These are phyloP conservation scores for Trypanosomatidae sp. DNA, from an alignment of 208 protist species.

Conservation along the genomic window DNA sequence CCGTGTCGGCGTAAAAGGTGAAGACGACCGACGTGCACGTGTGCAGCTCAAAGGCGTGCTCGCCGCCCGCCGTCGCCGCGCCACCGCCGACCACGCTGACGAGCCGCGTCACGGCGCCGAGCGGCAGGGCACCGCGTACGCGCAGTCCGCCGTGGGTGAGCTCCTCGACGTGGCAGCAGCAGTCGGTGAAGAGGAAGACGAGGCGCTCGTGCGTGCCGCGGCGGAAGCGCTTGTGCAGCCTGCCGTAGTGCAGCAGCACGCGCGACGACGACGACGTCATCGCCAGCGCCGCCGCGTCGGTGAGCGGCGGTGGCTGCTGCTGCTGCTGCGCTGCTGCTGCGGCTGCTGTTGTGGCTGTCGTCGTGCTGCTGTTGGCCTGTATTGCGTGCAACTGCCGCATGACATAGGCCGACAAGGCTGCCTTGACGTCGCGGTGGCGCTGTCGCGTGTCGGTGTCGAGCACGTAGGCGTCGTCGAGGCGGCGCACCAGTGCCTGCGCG, in stretches of 20 bases:
- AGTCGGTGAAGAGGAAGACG: conserved; percentile 74
- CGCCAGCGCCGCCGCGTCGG: no score
- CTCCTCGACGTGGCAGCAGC: conserved; percentile 73
- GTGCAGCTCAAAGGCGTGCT: conserved; percentile 43
- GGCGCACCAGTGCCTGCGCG: no score
- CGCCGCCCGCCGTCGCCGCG: conserved; percentile 5
- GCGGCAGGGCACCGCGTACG: conserved; percentile 43
- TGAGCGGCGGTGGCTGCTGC: no score
- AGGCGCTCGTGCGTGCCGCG: conserved; percentile 61
- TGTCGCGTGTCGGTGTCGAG: no score
- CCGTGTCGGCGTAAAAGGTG: conserved; percentile 47
- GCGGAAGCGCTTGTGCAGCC: conserved; percentile 39
- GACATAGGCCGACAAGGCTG: no score
- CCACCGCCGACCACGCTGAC: conserved; percentile 33
- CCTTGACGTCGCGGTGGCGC: no score
- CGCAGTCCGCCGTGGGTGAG: conserved; percentile 39
- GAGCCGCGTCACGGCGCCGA: conserved; percentile 24
- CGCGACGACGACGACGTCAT: neutral
- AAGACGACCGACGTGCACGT: conserved; percentile 16
- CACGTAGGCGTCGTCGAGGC: no score
- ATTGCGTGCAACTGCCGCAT: conserved; percentile 1
- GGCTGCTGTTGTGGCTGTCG: conserved; percentile 5
- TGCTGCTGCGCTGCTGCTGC: no score
- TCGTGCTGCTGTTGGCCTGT: neutral
- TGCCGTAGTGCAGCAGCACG: conserved; percentile 55